A percentile compares a stretch with the other conserved stretches of the same genome.
Conservation (phyloP, 2,329 filamentous ascomycete species). For the Tolypocladium pustulatum region DNA sequence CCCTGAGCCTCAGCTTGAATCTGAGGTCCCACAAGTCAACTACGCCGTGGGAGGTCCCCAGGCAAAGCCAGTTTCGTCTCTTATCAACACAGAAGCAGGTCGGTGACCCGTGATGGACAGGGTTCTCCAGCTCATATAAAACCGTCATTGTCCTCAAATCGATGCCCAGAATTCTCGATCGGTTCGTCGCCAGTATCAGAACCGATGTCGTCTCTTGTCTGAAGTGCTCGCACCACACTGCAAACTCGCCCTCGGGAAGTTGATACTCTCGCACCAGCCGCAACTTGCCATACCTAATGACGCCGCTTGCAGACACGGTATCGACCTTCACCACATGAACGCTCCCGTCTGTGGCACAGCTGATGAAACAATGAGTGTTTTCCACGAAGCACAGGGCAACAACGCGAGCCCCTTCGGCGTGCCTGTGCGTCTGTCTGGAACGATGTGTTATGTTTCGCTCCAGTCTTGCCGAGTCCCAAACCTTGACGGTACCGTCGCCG, state of each 20-base stretch:
- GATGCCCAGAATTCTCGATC: constrained; percentile 70
- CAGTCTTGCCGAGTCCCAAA: constrained; percentile 85
- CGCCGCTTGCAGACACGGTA: constrained; percentile 31
- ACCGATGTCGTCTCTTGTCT: constrained; percentile 73
- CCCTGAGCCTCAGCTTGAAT: constrained; percentile 80
- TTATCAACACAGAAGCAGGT: constrained; percentile 86
- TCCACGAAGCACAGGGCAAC: constrained; percentile 84
- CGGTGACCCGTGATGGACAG: constrained; percentile 81
- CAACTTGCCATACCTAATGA: constrained; percentile 69
- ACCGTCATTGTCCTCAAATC: constrained; percentile 81
- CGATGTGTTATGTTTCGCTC: constrained; percentile 86
- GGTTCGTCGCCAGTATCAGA: constrained; percentile 76
- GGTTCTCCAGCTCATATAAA: constrained; percentile 73
- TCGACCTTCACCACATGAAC: constrained; percentile 83
- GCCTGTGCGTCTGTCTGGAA: constrained; percentile 75
- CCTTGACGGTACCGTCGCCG: constrained; percentile 79
- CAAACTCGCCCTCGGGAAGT: constrained; percentile 63
- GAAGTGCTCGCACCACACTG: constrained; percentile 88
- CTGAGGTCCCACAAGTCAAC: constrained; percentile 92
- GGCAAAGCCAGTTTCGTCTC: constrained; percentile 78
- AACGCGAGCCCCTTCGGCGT: constrained; percentile 61
- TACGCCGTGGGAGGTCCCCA: constrained; percentile 88
- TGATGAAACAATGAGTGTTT: constrained; percentile 87
- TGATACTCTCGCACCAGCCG: constrained; percentile 70
- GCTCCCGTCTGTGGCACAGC: constrained; percentile 79